Percentiles rank a stretch among this genome's conserved stretches.
These are phyloP conservation scores for Plasmodium malariae DNA, from an alignment of 169 alveolate species.

Conservation along the genomic window DNA sequence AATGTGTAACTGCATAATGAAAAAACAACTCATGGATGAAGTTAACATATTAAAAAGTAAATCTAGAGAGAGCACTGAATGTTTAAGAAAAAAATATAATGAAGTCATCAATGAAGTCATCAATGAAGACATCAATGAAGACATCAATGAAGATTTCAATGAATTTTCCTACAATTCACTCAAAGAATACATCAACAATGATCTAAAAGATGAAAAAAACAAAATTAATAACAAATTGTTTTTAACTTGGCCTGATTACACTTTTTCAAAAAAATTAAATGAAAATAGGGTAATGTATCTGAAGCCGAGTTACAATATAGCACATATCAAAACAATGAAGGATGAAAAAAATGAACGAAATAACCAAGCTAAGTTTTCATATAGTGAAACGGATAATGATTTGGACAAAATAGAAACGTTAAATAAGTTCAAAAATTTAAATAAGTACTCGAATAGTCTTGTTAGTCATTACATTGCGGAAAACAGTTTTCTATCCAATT, in stretches of 20 bases:
- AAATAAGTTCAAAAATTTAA: too few species aligned
- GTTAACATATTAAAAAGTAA: conserved; percentile 1
- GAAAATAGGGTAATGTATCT: too few species aligned
- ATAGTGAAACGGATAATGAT: too few species aligned
- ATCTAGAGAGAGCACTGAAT: conserved; percentile 18
- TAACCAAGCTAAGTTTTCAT: too few species aligned
- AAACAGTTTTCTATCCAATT: neutral
- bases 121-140: neutral
- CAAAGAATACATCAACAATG: conserved; percentile 32
- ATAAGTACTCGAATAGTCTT: too few species aligned
- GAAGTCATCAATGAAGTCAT: neutral
- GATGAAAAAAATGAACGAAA: too few species aligned
- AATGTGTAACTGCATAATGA: neutral
- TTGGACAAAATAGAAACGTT: too few species aligned
- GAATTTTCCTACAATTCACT: conserved; percentile 20
- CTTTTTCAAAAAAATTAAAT: too few species aligned
- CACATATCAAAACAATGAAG: too few species aligned
- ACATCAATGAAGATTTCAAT: neutral
- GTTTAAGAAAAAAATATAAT: conserved; percentile 21
- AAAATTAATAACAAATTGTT: conserved; percentile 1
- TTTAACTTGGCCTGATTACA: too few species aligned
- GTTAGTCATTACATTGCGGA: neutral
- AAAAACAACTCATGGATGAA: neutral
- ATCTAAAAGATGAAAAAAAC: conserved; percentile 11
- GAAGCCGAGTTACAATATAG: too few species aligned